These are phyloP conservation scores for Yarrowia bubula DNA, from an alignment of 805 yeast species.

Conservation along the genomic window DNA sequence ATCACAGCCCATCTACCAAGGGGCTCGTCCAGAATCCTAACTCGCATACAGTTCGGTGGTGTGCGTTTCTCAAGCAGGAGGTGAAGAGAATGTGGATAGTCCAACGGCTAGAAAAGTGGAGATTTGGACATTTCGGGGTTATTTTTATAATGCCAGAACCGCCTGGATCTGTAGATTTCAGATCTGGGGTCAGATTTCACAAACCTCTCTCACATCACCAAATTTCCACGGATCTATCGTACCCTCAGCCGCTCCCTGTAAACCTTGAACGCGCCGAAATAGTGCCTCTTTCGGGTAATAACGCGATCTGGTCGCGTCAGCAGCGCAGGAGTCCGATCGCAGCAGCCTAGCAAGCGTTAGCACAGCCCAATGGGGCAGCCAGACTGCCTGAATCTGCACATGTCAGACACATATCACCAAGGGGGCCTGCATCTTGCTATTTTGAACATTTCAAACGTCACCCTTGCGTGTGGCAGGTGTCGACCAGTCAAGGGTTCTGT, in stretches of 20 bases:
- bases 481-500: too few species aligned
- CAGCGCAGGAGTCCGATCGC: neutral
- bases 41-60: neutral
- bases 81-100: slow-evolving; percentile 2
- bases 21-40: neutral
- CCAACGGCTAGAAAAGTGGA: neutral
- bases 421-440: neutral
- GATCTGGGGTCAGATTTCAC: neutral
- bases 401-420: neutral
- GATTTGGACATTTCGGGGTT: neutral
- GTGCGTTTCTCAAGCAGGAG: slow-evolving; percentile 13
- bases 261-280: neutral
- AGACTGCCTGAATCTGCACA: neutral
- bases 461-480: neutral
- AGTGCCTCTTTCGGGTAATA: neutral
- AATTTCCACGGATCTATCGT: neutral
- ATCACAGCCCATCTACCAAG: neutral
- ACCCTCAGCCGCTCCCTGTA: neutral
- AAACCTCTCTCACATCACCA: neutral
- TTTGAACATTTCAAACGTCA: neutral
- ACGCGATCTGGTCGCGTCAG: slow-evolving; percentile 12
- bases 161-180: neutral
- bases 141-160: too few species aligned
- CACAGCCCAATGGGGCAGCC: neutral
- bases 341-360: too few species aligned